Evolutionary conservation across 1,139 yeast genomes (phyloP), one percentile per base, ranked within the genome.

Genomic region (Candida sojae): DNA sequence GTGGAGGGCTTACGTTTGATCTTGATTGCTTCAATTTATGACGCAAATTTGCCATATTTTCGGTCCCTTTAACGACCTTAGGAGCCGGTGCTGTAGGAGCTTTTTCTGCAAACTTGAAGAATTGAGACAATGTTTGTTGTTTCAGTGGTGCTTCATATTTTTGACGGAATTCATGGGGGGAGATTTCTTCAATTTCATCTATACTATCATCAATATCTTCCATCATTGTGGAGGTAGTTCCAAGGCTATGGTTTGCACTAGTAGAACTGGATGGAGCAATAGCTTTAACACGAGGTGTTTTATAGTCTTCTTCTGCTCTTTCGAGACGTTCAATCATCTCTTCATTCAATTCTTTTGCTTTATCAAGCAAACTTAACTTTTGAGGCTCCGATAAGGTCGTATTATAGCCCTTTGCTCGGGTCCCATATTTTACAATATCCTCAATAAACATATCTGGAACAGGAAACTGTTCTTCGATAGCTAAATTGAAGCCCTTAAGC

Each of bases 371-470:
- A 39, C 80, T 82, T 17, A 70, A 67, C 7, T 85, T 70, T 58
- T 87, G 95, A 46, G 77, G 76, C 32, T 77, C 81, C 2, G 83
- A 74, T 42, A 87, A 68, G 59, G 81, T 85, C 55, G 84, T 88
- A 51, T 85, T 84, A 62, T 76, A 85, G 56, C 75, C 82, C 57
- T 81, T 85, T 0, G 88, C 84, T 53, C 79, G 82, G 5, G 82
- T 75, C 28, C 88, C 91, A 58, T 84, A 80, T 48, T 79, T 83
- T 0, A 86, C 83, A 59, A 88, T 74, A 32, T 54, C 53, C 32
- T 72, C 74, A 26, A 88, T 72, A 35, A 84, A 72, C 1, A 69
- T 73, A 29, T 72, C 73, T 41, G 77, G 80, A 29, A 85, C 71
- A 1, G 60, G 61, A 41, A 83, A 69, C n/a, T 73, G 56, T 44